Evolutionary conservation across 306 rosid species (phyloP).

Genomic region (Citrullus mucosospermus): DNA sequence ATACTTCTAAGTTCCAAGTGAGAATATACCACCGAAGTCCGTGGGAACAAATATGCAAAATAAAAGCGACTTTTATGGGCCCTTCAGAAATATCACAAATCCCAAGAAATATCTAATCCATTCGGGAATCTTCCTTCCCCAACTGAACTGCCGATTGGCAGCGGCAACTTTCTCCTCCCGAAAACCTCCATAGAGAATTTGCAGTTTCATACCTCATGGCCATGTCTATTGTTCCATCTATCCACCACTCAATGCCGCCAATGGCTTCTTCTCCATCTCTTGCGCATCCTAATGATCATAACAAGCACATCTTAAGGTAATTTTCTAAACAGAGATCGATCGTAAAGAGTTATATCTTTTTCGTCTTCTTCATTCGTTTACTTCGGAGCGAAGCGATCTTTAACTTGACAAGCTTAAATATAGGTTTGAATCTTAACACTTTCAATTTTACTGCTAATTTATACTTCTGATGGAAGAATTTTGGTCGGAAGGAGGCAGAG

Average conservation of each 20-base stretch:
- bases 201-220: constrained; percentile 20
- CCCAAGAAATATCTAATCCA: not conserved
- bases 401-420: not conserved
- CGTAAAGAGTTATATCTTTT: not conserved
- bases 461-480: not conserved
- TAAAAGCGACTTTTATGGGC: not conserved
- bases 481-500: constrained; percentile 19
- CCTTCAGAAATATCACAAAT: not conserved
- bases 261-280: constrained; percentile 20
- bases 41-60: not conserved
- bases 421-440: not conserved
- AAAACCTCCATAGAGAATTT: not conserved
- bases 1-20: not conserved
- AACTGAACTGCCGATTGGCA: not conserved
- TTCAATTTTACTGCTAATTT: not conserved
- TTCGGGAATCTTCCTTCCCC: not conserved
- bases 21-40: not conserved
- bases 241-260: constrained; percentile 21
- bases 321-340: not conserved
- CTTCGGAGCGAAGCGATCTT: not conserved
- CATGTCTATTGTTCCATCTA: constrained; percentile 9
- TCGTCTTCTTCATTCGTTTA: not conserved
- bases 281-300: constrained; percentile 14
- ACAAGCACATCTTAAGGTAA: constrained; percentile 35
- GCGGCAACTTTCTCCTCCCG: not conserved